These are phyloP conservation scores for Quercus suber DNA, from an alignment of 306 rosid genomes.

Conservation along the genomic window DNA sequence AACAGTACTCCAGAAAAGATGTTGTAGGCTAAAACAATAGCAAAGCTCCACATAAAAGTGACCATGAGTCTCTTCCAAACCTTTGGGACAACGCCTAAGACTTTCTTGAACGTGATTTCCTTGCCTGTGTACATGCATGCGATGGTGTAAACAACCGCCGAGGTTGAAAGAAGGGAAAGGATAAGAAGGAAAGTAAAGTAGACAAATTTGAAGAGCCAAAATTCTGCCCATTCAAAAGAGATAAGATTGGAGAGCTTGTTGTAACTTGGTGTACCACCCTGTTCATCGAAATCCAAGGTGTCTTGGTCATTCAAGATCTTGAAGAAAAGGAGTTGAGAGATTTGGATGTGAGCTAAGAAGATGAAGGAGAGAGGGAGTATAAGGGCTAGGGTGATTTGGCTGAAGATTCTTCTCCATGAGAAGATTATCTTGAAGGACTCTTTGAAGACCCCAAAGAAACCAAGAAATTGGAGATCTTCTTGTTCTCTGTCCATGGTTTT, in stretches of 20 bases:
- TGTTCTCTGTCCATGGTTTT: constrained; percentile 36
- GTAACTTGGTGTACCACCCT: neutral
- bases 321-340: constrained; percentile 23
- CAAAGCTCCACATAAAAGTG: constrained; percentile 23
- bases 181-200: constrained; percentile 27
- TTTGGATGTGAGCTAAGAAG: constrained; percentile 29
- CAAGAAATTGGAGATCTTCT: constrained; percentile 38
- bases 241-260: constrained; percentile 2
- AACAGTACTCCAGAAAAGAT: neutral
- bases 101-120: constrained; percentile 14
- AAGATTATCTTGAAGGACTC: constrained; percentile 27
- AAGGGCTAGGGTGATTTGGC: constrained; percentile 32
- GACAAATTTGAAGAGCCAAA: constrained; percentile 25
- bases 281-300: neutral
- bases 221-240: constrained; percentile 16
- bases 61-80: constrained; percentile 34
- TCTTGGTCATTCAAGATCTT: constrained; percentile 12
- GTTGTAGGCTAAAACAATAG: constrained; percentile 12
- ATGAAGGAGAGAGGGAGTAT: constrained; percentile 32
- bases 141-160: constrained; percentile 38
- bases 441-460: constrained; percentile 27
- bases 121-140: constrained; percentile 30
- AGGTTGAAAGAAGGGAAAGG: constrained; percentile 36
- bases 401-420: constrained; percentile 31
- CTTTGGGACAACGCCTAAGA: constrained; percentile 22